Conservation (phyloP, 1,284 basidiomycete genomes). For the Cutaneotrichosporon dermatis region DNA sequence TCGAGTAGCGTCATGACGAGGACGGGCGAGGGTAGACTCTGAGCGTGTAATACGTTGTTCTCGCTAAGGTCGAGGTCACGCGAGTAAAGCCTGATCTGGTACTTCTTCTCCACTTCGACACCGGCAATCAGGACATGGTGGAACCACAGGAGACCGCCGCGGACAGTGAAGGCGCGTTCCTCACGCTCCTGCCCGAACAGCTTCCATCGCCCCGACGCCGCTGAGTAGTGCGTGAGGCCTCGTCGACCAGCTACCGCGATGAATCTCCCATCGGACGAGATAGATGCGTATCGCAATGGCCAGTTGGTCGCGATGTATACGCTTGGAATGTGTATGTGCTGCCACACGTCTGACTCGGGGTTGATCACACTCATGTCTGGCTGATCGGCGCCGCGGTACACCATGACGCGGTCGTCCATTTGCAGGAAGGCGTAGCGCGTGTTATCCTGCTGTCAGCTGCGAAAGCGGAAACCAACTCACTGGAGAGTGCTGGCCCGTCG, state of each 20-base stretch:
- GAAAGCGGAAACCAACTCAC: conserved; percentile 24
- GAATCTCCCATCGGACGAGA: conserved; percentile 84
- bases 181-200: conserved; percentile 76
- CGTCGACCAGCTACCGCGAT: conserved; percentile 89
- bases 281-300: conserved; percentile 89
- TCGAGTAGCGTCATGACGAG: conserved; percentile 87
- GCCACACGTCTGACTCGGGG: conserved; percentile 98
- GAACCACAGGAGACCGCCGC: conserved; percentile 94
- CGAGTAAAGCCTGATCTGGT: conserved; percentile 87
- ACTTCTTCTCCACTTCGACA: conserved; percentile 70
- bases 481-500: conserved; percentile 85
- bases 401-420: conserved; percentile 86
- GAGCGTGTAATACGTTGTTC: conserved; percentile 76
- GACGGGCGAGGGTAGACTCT: conserved; percentile 71
- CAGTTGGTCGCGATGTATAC: conserved; percentile 85
- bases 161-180: conserved; percentile 81
- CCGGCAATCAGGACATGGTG: conserved; percentile 91
- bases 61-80: conserved; percentile 86
- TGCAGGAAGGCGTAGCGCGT: conserved; percentile 84
- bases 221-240: conserved; percentile 90
- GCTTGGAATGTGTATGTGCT: conserved; percentile 81
- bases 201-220: conserved; percentile 93
- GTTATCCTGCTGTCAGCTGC: conserved; percentile 60
- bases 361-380: conserved; percentile 98
- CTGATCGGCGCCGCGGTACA: conserved; percentile 96